Evolutionary conservation across 495 filamentous ascomycete species (phyloP), one percentile per base, ranked within the genome.

Genomic region (Cercophora samala): DNA sequence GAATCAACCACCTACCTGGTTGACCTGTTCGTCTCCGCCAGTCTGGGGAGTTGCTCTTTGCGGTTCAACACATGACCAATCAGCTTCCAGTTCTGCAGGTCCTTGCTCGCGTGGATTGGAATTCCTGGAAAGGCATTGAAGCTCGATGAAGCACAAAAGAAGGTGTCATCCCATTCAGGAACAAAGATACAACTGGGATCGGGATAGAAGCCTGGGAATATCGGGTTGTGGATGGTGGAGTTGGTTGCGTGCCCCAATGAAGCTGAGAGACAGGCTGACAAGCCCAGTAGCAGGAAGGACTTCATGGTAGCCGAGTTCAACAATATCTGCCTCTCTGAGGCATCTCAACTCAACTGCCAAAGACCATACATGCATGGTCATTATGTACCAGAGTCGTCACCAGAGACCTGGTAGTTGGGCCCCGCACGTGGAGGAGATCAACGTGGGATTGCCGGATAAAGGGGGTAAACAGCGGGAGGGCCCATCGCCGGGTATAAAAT

Each of bases 171-270:
- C 65, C 76, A 78, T 26, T 85, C 79, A 0, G 74, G 68, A 5
- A 85, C 81, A 62, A 78, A 82, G 29, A 85, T 83, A 66, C 83
- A 85, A 66, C 78, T 82, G 0, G 85, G 85, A 68, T 87, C 85
- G 0, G 85, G 83, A 68, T 84, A 80, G 69, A 84, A 86, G 22
- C 84, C 84, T 0, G 83, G 83, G 9, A 86, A 67, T 63, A 86
- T 84, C 15, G 84, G 84, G 69, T 87, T 86, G 59, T 72, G 70
- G 64, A 79, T 79, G 5, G 78, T 78, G 8, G 78, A 79, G 54
- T 79, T 69, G 8, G 5, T 21, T 19, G 6, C 55, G 64, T 67
- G 62, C 6, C 63, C 69, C 56, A 54, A 52, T 0, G 66, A 64
- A 15, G 64, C 58, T 18, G 61, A 53, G 18, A 71, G 51, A 56